A percentile compares a stretch with the other conserved stretches of the same genome.
Conservation (phyloP, 2,329 filamentous ascomycete genomes). For the Aspergillus luchuensis region DNA sequence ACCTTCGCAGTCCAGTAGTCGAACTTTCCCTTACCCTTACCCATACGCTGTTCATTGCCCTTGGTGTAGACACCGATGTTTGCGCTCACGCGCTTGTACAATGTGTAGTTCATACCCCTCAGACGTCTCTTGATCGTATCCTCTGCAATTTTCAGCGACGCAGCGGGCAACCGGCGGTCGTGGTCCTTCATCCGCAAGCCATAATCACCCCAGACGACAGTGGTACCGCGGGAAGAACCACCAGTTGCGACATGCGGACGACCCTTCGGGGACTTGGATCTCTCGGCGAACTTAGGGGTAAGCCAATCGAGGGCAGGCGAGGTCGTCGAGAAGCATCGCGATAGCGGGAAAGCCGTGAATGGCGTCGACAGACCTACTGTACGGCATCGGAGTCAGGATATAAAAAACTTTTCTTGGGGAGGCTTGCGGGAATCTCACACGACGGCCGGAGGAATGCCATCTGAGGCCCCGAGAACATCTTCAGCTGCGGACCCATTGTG, state of each 20-base stretch:
- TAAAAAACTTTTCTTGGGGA: conserved; percentile 13
- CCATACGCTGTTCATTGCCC: conserved; percentile 98
- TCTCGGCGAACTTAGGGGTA: conserved; percentile 74
- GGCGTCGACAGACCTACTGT: conserved; percentile 31
- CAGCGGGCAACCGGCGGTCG: conserved; percentile 83
- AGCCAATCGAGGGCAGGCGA: conserved; percentile 70
- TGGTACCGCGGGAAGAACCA: conserved; percentile 88
- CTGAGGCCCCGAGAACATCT: conserved; percentile 39
- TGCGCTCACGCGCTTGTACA: conserved; percentile 88
- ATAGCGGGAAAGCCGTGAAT: conserved; percentile 41
- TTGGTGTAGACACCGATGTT: conserved; percentile 95
- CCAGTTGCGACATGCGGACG: conserved; percentile 85
- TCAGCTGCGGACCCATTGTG: conserved; percentile 40
- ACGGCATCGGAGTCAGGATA: conserved; percentile 21
- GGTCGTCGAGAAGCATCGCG: conserved; percentile 74
- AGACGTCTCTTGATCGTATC: conserved; percentile 89
- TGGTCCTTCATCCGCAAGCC: conserved; percentile 92
- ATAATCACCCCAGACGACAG: conserved; percentile 94
- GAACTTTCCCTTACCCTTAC: conserved; percentile 96
- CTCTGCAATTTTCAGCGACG: conserved; percentile 85
- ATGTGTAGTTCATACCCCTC: conserved; percentile 84
- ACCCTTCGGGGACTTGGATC: conserved; percentile 86
- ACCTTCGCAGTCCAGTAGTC: conserved; percentile 94
- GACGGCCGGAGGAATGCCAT: conserved; percentile 37
- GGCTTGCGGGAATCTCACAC: conserved; percentile 29